Base-by-base conservation (phyloP, 176 grass and related monocot species). In the Lolium multiflorum region DNA sequence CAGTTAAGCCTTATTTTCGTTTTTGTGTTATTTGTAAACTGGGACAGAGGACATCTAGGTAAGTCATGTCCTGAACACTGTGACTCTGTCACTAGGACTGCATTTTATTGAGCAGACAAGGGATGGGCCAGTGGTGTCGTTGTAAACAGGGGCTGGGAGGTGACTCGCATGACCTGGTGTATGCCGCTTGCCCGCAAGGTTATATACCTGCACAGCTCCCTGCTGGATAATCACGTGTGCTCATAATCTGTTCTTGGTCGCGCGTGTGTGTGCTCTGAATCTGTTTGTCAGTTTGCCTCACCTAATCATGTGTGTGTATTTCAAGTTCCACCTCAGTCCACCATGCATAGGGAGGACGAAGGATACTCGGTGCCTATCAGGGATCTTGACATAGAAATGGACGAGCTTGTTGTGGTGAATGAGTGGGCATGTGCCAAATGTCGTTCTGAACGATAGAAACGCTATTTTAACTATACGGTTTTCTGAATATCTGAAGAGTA, bases 371-470 rank as follows among this genome's bases (percentile, higher is more conserved):
- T 60, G 9, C 57, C n/a, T 9, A 21, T 60, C 57, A 11, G 7
- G 41, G 41, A 43, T 7, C 4, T 43, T 43, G 41, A 5, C 41
- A 35, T 35, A 35, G 31, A 43, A 43, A 43, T 43, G 41, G 41
- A 43, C 41, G 41, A 43, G 41, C 41, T 43, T 0, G 41, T 0
- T 43, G 41, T 43, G 41, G 41, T 43, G 41, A 43, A 1, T 8
- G 41, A 59, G 17, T 66, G 51, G 47, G 11, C 17, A 20, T 58
- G 52, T 80, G 11, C 54, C 43, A 87, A 66, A 62, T 80, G 63
- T 37, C n/a, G 17, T 21, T 62, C 5, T 63, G 31, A 25, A 87
- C 15, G 14, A 2, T 35, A 8, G 63, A 11, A 87, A 72, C 26
- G 43, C 71, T 41, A 8, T 50, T 66, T 16, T 64, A 52, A 43